These are phyloP conservation scores for Cystobasidium ongulense DNA, from an alignment of 768 basidiomycete species.

Conservation along the genomic window DNA sequence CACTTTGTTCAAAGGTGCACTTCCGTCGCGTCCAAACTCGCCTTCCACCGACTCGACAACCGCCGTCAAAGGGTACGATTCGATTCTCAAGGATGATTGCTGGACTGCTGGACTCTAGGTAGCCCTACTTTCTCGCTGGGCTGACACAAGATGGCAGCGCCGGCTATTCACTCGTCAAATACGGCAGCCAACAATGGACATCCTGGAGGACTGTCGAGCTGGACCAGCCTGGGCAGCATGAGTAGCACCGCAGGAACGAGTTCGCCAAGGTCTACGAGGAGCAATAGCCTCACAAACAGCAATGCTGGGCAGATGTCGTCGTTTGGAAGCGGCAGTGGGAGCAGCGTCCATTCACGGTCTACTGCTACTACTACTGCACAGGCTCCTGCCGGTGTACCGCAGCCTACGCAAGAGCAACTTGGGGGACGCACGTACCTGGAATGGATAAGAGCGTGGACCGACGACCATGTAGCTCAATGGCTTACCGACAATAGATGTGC, in stretches of 20 bases:
- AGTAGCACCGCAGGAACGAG: not conserved
- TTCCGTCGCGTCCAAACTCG: not conserved
- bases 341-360: not conserved
- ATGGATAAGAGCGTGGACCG: slow-evolving; percentile 44
- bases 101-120: too few relatives aligned
- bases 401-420: slow-evolving; percentile 26
- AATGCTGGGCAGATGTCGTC: not conserved
- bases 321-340: not conserved
- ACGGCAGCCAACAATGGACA: not conserved
- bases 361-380: not conserved
- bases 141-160: not conserved
- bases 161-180: not conserved
- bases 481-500: slow-evolving; percentile 64
- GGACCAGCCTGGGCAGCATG: slow-evolving; percentile 5
- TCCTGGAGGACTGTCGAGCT: not conserved
- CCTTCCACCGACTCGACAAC: not conserved
- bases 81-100: too few relatives aligned
- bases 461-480: slow-evolving; percentile 56
- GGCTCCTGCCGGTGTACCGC: slow-evolving; percentile 12
- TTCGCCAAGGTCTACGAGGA: slow-evolving; percentile 1
- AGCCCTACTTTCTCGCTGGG: too few relatives aligned
- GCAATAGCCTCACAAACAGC: slow-evolving; percentile 1
- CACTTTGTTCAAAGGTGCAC: not conserved
- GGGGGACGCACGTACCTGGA: slow-evolving; percentile 39
- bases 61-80: too few relatives aligned